Conservation (phyloP, 352 stramenopile genomes). For the Globisporangium nodosum region DNA sequence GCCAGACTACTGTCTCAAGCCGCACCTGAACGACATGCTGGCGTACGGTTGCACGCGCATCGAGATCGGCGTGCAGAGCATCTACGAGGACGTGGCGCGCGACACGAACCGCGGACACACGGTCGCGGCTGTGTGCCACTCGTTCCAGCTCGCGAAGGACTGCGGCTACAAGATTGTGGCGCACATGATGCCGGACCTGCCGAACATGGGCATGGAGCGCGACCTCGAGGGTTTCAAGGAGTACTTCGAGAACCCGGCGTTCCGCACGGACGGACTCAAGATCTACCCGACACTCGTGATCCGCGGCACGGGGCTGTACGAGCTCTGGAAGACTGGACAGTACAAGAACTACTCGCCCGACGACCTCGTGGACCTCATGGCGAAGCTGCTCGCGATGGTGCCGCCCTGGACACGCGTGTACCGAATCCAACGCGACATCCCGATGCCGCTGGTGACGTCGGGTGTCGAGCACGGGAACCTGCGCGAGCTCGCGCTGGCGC, state of each 20-base stretch:
- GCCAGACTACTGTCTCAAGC: conserved; percentile 96
- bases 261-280: conserved; percentile 95
- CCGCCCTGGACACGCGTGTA: conserved; percentile 96
- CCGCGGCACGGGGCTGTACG: conserved; percentile 94
- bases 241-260: conserved; percentile 95
- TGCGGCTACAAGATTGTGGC: conserved; percentile 97
- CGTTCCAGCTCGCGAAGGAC: conserved; percentile 87
- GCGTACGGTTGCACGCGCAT: conserved; percentile 96
- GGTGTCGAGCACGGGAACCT: conserved; percentile 96
- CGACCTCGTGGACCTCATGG: conserved; percentile 90
- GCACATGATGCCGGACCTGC: conserved; percentile 98
- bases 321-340: conserved; percentile 95
- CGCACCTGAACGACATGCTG: conserved; percentile 96
- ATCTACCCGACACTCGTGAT: conserved; percentile 97
- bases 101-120: conserved; percentile 95
- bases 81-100: conserved; percentile 93
- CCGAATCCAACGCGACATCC: conserved; percentile 95
- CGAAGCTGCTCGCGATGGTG: conserved; percentile 90
- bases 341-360: conserved; percentile 88
- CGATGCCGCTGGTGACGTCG: conserved; percentile 96
- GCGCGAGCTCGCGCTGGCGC: conserved; percentile 87
- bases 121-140: conserved; percentile 85
- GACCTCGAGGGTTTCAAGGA: conserved; percentile 95
- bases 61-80: conserved; percentile 96
- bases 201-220: conserved; percentile 95